These are phyloP conservation scores for Nidula microcarpa DNA, from an alignment of 768 basidiomycete species.

Conservation along the genomic window DNA sequence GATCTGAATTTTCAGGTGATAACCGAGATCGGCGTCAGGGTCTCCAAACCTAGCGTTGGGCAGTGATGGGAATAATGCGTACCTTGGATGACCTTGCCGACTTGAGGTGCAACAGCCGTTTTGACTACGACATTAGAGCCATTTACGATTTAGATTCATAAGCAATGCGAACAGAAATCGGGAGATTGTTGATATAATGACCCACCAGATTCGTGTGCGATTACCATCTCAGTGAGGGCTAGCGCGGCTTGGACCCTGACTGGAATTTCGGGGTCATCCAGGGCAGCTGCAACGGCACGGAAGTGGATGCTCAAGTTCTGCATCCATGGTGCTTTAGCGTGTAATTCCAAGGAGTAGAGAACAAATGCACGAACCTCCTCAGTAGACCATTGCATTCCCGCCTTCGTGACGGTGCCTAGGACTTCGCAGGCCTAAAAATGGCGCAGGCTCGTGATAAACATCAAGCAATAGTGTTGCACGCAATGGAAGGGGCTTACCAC, in stretches of 20 bases:
- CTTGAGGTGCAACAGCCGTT: conserved; percentile 65
- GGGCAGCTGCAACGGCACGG: conserved; percentile 56
- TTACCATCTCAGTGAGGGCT: conserved; percentile 75
- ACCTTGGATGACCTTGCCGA: conserved; percentile 89
- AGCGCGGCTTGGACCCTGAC: conserved; percentile 83
- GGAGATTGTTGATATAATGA: not conserved
- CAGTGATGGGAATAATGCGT: conserved; percentile 6
- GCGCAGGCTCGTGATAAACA: not conserved
- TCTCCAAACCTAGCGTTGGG: not conserved
- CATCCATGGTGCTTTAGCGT: not conserved
- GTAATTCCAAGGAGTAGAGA: not conserved
- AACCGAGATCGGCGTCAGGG: conserved; percentile 2
- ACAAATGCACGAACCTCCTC: conserved; percentile 44
- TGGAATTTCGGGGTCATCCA: conserved; percentile 79
- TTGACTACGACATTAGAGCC: conserved; percentile 42
- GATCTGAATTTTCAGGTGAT: conserved; percentile 37
- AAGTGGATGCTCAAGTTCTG: conserved; percentile 66
- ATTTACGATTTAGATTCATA: conserved; percentile 4
- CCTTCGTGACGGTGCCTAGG: conserved; percentile 68
- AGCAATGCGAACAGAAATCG: not conserved
- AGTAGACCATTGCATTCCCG: conserved; percentile 63
- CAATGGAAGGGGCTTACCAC: conserved; percentile 48
- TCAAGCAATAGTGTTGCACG: not conserved
- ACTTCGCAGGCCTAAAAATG: conserved; percentile 71
- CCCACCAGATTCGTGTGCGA: conserved; percentile 59